Conservation (phyloP, 2,329 filamentous ascomycete genomes). For the Zymoseptoria passerinii region DNA sequence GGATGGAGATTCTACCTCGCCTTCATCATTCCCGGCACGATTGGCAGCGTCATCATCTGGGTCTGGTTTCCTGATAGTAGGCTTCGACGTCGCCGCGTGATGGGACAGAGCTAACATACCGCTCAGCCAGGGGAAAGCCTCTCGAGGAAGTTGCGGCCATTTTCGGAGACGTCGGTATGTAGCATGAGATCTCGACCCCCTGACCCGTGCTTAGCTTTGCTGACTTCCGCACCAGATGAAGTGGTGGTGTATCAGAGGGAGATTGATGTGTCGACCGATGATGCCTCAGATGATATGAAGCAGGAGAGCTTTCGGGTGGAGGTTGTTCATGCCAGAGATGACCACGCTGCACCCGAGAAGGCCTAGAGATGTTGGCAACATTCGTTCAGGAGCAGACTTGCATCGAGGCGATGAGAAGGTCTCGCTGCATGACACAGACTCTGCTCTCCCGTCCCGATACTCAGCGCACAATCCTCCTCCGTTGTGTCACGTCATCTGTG, state of each 20-base stretch:
- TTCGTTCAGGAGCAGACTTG: no score
- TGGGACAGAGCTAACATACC: background rate
- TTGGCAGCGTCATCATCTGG: constrained; percentile 12
- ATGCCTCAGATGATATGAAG: background rate
- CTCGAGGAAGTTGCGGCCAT: constrained; percentile 16
- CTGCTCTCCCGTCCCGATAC: no score
- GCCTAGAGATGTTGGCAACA: background rate
- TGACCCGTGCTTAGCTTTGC: background rate
- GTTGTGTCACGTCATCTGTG: no score
- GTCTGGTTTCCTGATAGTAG: constrained; percentile 9
- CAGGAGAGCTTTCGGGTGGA: background rate
- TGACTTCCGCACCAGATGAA: constrained; percentile 2
- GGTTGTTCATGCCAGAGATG: background rate
- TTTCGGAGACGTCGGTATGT: constrained; percentile 9
- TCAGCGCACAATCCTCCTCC: no score
- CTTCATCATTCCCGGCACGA: constrained; percentile 15
- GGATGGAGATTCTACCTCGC: constrained; percentile 14
- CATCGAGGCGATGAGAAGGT: no score
- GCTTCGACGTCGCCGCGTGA: background rate
- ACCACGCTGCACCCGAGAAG: background rate
- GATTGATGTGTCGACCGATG: constrained; percentile 1
- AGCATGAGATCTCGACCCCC: no score
- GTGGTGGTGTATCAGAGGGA: constrained; percentile 7
- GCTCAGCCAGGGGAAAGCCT: constrained; percentile 9
- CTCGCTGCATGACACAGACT: no score